Conservation (phyloP, 2,329 filamentous ascomycete species). For the Alternaria postmessia region DNA sequence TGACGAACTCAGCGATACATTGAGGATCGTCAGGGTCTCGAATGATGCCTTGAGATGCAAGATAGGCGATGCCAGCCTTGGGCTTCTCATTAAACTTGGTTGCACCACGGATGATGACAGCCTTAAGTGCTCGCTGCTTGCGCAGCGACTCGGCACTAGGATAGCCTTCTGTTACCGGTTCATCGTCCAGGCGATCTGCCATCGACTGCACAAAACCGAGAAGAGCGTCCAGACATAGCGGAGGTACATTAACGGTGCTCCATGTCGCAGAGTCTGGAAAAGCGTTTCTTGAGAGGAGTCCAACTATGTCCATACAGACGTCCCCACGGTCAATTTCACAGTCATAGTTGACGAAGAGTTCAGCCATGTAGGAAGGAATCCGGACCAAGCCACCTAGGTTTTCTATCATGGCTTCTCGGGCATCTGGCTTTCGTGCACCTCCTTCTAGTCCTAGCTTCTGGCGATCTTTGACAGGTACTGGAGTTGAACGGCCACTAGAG, state of each 20-base stretch:
- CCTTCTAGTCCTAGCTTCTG: conserved; percentile 93
- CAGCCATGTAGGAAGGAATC: conserved; percentile 93
- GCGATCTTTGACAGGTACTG: conserved; percentile 89
- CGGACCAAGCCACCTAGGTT: conserved; percentile 89
- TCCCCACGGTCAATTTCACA: conserved; percentile 92
- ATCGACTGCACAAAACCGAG: conserved; percentile 92
- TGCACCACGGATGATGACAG: conserved; percentile 85
- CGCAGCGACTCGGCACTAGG: conserved; percentile 71
- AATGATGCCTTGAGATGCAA: conserved; percentile 87
- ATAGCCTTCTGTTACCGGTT: conserved; percentile 69
- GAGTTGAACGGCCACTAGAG: conserved; percentile 83
- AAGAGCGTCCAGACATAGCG: conserved; percentile 89
- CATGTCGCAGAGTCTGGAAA: conserved; percentile 97
- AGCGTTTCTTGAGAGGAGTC: conserved; percentile 89
- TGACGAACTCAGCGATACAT: conserved; percentile 86
- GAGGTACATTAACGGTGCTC: conserved; percentile 98
- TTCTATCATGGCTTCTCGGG: conserved; percentile 97
- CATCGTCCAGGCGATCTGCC: conserved; percentile 81
- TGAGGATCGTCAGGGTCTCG: conserved; percentile 74
- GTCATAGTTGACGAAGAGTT: conserved; percentile 98
- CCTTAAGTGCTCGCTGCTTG: conserved; percentile 80
- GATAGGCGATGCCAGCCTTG: conserved; percentile 84
- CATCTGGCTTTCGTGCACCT: conserved; percentile 89
- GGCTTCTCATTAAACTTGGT: conserved; percentile 95
- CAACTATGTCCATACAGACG: conserved; percentile 94